These are phyloP conservation scores for Saccharomyces eubayanus DNA, from an alignment of 805 yeast species.

Conservation along the genomic window DNA sequence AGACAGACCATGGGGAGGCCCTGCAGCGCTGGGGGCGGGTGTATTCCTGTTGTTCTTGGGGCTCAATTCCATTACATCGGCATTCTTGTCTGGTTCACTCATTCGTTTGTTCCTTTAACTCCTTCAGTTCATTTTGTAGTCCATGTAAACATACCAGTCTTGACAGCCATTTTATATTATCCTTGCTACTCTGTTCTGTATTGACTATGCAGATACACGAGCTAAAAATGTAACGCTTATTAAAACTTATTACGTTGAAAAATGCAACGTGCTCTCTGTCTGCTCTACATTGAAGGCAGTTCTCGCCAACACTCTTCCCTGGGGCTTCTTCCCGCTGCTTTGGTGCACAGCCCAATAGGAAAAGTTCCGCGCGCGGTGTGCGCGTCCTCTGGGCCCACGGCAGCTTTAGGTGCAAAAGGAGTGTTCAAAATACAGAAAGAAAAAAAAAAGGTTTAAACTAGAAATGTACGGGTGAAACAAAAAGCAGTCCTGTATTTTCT, in stretches of 20 bases:
- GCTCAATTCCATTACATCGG: background rate
- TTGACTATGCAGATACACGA: background rate
- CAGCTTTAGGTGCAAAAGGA: background rate
- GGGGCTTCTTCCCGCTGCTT: background rate
- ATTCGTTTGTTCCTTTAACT: background rate
- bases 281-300: background rate
- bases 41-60: background rate
- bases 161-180: conserved; percentile 36
- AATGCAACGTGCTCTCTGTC: background rate
- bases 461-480: background rate
- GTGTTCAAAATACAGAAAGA: background rate
- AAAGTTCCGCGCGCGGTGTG: background rate
- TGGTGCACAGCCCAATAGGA: background rate
- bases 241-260: background rate
- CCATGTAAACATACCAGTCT: conserved; percentile 40
- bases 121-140: background rate
- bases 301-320: background rate
- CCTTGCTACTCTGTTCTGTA: background rate
- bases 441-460: background rate
- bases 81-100: background rate
- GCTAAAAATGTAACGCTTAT: background rate
- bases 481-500: background rate
- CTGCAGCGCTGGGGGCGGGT: background rate
- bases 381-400: background rate
- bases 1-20: background rate